Evolutionary conservation across 2,329 filamentous ascomycete species (phyloP).

Genomic region (Alternaria infectoria): DNA sequence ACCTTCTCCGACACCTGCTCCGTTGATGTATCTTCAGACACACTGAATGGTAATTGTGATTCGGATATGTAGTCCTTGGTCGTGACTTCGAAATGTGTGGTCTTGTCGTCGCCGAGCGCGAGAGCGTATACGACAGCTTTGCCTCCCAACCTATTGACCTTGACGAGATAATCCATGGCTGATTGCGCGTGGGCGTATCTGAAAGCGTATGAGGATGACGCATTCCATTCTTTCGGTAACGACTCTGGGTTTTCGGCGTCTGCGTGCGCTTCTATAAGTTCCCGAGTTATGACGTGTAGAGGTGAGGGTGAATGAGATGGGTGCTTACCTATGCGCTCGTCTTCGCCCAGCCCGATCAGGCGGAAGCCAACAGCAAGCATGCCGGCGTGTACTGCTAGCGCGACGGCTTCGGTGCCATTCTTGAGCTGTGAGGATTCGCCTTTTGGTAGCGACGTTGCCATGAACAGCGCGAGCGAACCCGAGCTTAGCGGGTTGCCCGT

Average conservation of each 20-base stretch:
- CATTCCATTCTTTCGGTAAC: slow-evolving; percentile 82
- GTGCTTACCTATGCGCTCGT: slow-evolving; percentile 70
- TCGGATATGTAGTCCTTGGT: slow-evolving; percentile 76
- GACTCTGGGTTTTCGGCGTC: slow-evolving; percentile 62
- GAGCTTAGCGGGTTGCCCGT: slow-evolving; percentile 53
- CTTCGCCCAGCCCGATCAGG: slow-evolving; percentile 83
- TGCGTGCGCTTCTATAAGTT: slow-evolving; percentile 61
- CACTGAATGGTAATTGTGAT: slow-evolving; percentile 61
- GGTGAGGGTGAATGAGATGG: not conserved
- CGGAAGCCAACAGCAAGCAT: slow-evolving; percentile 82
- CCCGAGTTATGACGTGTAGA: slow-evolving; percentile 28
- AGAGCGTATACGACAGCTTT: slow-evolving; percentile 86
- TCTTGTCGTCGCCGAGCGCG: slow-evolving; percentile 80
- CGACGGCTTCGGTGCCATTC: slow-evolving; percentile 80
- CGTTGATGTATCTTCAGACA: slow-evolving; percentile 55
- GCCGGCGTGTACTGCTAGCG: slow-evolving; percentile 82
- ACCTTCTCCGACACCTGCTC: slow-evolving; percentile 53
- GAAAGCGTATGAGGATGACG: slow-evolving; percentile 75
- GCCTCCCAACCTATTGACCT: slow-evolving; percentile 78
- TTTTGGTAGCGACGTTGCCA: slow-evolving; percentile 53
- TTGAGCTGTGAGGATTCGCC: slow-evolving; percentile 58
- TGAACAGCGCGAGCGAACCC: slow-evolving; percentile 50
- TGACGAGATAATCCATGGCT: slow-evolving; percentile 81
- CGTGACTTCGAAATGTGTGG: slow-evolving; percentile 76
- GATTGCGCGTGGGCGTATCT: slow-evolving; percentile 87